phyloP scores from a whole-genome alignment of 495 filamentous ascomycete genomes.

The Xylaria intraflava region DNA sequence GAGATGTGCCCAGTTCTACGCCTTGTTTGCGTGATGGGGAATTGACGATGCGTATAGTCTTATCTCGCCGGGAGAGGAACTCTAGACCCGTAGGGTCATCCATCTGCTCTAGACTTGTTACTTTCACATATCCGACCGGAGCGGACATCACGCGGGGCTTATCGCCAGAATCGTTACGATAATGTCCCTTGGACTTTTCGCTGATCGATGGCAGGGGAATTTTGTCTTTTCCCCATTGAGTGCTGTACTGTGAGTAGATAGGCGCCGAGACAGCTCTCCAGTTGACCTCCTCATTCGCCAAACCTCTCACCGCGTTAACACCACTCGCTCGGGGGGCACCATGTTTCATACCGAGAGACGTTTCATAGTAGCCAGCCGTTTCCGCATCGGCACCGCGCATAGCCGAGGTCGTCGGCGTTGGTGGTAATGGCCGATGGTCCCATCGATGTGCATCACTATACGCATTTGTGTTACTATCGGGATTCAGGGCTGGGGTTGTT shows the following conservation, averaged over 20 bases:
- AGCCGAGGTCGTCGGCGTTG: slow-evolving; percentile 47
- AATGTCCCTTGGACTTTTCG: slow-evolving; percentile 36
- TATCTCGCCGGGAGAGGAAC: slow-evolving; percentile 28
- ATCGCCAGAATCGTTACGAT: slow-evolving; percentile 16
- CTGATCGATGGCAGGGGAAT: slow-evolving; percentile 46
- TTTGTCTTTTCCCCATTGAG: slow-evolving; percentile 30
- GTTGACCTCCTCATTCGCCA: slow-evolving; percentile 18
- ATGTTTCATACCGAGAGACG: no score
- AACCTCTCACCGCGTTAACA: neutral
- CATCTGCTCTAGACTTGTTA: slow-evolving; percentile 8
- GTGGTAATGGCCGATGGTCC: slow-evolving; percentile 43
- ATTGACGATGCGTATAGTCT: slow-evolving; percentile 47
- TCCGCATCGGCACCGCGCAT: no score
- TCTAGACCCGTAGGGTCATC: slow-evolving; percentile 30
- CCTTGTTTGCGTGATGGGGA: slow-evolving; percentile 24
- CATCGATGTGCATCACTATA: slow-evolving; percentile 15
- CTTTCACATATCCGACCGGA: slow-evolving; percentile 15
- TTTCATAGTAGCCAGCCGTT: no score
- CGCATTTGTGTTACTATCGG: slow-evolving; percentile 4
- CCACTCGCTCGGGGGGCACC: no score
- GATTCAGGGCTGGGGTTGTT: slow-evolving; percentile 11
- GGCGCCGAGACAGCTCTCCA: slow-evolving; percentile 53
- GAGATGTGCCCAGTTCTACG: neutral
- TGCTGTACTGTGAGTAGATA: slow-evolving; percentile 31
- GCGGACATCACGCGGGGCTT: slow-evolving; percentile 26